phyloP scores from a whole-genome alignment of 371 early-diverging fungal species.

The Catenaria anguillulae region DNA sequence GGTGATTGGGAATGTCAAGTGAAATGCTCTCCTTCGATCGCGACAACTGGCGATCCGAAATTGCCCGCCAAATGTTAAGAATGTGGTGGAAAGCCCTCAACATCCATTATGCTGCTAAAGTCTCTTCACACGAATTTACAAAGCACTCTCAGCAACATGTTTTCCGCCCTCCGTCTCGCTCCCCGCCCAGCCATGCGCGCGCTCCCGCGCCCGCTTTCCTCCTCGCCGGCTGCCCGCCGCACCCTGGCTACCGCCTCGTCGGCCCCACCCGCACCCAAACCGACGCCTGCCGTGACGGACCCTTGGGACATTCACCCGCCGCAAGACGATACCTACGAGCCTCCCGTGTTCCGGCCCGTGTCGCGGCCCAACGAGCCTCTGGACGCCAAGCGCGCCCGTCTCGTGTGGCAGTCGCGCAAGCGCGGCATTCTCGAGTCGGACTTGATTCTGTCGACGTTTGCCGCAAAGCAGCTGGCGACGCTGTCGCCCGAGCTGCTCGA shows the following conservation, averaged over 20 bases:
- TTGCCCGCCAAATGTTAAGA: no score
- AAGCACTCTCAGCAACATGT: no score
- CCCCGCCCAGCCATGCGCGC: no score
- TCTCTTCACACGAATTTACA: no score
- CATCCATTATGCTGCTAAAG: no score
- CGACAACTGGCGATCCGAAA: no score
- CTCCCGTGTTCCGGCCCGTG: conserved; percentile 28
- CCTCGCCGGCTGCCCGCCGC: no score
- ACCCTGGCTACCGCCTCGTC: background rate
- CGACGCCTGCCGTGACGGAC: background rate
- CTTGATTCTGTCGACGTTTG: conserved; percentile 77
- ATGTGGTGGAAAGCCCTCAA: no score
- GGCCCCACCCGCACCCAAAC: background rate
- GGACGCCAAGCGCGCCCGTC: conserved; percentile 55
- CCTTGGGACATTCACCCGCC: conserved; percentile 10
- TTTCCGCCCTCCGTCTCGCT: no score
- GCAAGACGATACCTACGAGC: background rate
- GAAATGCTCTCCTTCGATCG: no score
- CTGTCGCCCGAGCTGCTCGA: conserved; percentile 43
- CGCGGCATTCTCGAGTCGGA: conserved; percentile 91
- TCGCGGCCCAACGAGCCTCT: conserved; percentile 45
- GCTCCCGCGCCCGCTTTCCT: no score
- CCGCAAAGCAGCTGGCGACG: conserved; percentile 36
- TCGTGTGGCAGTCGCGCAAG: conserved; percentile 81
- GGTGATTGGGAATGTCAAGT: no score